phyloP scores from a whole-genome alignment of 805 yeast genomes.

The Candida sithepensis region DNA sequence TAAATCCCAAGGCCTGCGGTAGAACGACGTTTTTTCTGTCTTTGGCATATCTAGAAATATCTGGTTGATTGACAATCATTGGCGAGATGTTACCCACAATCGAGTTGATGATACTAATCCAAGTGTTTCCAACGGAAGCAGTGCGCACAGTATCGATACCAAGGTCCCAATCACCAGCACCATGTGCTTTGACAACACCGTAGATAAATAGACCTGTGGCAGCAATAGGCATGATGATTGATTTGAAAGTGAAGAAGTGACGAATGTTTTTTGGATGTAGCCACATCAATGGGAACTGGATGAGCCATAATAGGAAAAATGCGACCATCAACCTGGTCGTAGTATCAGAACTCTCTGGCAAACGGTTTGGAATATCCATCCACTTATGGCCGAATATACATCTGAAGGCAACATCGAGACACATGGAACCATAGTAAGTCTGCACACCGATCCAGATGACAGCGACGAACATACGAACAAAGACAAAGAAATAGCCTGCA shows the following conservation, averaged over 20 bases:
- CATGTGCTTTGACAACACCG: slow-evolving; percentile 11
- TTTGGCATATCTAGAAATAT: slow-evolving; percentile 13
- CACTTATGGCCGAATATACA: slow-evolving; percentile 16
- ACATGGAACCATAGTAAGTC: slow-evolving; percentile 34
- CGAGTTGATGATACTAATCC: slow-evolving; percentile 12
- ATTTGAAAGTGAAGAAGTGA: slow-evolving; percentile 10
- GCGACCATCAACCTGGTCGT: slow-evolving; percentile 8
- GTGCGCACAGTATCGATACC: slow-evolving; percentile 1
- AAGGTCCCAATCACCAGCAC: slow-evolving; percentile 9
- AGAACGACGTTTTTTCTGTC: slow-evolving; percentile 8
- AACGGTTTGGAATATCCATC: slow-evolving; percentile 9
- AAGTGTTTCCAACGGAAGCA: slow-evolving; percentile 3
- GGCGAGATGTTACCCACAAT: slow-evolving; percentile 15
- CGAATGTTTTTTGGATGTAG: slow-evolving; percentile 11
- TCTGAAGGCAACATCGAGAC: slow-evolving; percentile 25
- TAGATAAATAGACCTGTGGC: slow-evolving; percentile 10
- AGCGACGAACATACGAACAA: slow-evolving; percentile 32
- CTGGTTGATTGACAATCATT: slow-evolving; percentile 13
- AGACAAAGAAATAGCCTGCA: slow-evolving; percentile 32
- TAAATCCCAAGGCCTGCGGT: slow-evolving; percentile 10
- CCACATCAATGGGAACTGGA: slow-evolving; percentile 17
- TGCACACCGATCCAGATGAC: slow-evolving; percentile 34
- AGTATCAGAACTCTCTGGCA: slow-evolving; percentile 11
- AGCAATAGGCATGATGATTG: slow-evolving; percentile 8
- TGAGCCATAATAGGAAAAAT: slow-evolving; percentile 14